These are phyloP conservation scores for Monilinia vaccinii-corymbosi DNA, from an alignment of 2,329 filamentous ascomycete genomes.

Conservation along the genomic window DNA sequence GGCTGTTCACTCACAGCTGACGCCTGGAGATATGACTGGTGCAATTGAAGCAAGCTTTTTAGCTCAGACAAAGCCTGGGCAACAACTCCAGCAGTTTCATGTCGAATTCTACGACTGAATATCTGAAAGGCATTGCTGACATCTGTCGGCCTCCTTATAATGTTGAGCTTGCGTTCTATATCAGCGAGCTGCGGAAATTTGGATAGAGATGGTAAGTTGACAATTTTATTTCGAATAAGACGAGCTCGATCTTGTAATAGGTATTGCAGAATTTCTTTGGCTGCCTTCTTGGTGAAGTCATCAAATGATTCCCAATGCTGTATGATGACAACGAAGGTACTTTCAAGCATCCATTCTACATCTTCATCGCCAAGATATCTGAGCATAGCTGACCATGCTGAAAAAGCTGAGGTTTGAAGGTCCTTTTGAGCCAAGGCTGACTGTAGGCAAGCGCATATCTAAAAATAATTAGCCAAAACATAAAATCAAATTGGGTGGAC, in stretches of 20 bases:
- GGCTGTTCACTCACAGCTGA: conserved; percentile 78
- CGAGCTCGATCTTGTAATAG: conserved; percentile 26
- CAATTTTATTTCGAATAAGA: conserved; percentile 56
- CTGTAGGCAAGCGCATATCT: conserved; percentile 88
- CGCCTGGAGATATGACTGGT: conserved; percentile 72
- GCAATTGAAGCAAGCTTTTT: conserved; percentile 56
- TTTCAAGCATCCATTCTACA: conserved; percentile 70
- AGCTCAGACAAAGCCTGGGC: conserved; percentile 74
- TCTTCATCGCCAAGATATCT: conserved; percentile 68
- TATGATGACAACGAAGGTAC: conserved; percentile 79
- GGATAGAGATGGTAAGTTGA: conserved; percentile 69
- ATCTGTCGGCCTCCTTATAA: conserved; percentile 57
- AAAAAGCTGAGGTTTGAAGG: conserved; percentile 71
- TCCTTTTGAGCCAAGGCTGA: conserved; percentile 68
- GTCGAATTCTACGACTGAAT: conserved; percentile 64
- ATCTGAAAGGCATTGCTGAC: conserved; percentile 57
- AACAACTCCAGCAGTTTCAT: conserved; percentile 82
- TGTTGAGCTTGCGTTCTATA: conserved; percentile 55
- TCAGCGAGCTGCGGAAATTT: conserved; percentile 60
- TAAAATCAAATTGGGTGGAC: too few relatives aligned
- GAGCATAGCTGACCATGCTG: conserved; percentile 76
- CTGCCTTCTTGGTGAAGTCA: conserved; percentile 47
- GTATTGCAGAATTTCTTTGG: conserved; percentile 51
- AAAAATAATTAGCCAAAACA: neutral
- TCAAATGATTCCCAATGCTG: conserved; percentile 69